Base-by-base conservation (phyloP, 176 grass and related monocot species). In the Oryza officinalis region DNA sequence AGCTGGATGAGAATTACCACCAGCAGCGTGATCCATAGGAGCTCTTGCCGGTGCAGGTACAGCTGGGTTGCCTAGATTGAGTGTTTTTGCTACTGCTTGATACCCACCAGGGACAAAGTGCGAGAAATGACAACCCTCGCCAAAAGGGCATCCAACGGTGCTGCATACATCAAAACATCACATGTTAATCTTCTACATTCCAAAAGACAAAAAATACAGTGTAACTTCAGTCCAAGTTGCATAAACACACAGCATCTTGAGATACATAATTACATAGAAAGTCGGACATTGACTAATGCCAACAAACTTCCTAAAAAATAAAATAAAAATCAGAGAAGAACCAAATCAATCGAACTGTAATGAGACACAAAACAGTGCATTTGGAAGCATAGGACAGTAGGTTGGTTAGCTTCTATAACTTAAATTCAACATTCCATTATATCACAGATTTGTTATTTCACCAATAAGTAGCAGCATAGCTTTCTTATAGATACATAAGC, bases 71-170 rank as follows among this genome's bases (percentile, higher is more conserved):
- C 84, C 71, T 60, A 94, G 90, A 82, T 80, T 91, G 72, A 76
- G 91, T 15, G 94, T 79, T 84, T 94, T 87, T 69, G 90, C 68
- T 77, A 93, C 88, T 23, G 86, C 92, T 22, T 89, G 88, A 65
- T 93, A 89, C 31, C 95, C 92, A 12, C 95, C 92, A 33, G 92
- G 92, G 45, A 92, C 84, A 52, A 91, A 89, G 83, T 97, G 95
- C 28, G 87, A 68, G 72, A 97, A 97, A 89, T 93, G 95, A 10
- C 95, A 97, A 22, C 87, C 85, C 72, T 93, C 92, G 6, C 95
- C 95, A 79, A 94, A 94, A 30, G 92, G 92, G 68, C 95, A 97
- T 75, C 95, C 95, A 27, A 93, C 49, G 8, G 90, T 97, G 83
- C 95, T 97, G 92, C 84, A 93, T 73, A 35, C 83, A 74, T 76